Evolutionary conservation across 192 early-diverging fungal genomes (phyloP).

Genomic region (Entomortierella chlamydospora): DNA sequence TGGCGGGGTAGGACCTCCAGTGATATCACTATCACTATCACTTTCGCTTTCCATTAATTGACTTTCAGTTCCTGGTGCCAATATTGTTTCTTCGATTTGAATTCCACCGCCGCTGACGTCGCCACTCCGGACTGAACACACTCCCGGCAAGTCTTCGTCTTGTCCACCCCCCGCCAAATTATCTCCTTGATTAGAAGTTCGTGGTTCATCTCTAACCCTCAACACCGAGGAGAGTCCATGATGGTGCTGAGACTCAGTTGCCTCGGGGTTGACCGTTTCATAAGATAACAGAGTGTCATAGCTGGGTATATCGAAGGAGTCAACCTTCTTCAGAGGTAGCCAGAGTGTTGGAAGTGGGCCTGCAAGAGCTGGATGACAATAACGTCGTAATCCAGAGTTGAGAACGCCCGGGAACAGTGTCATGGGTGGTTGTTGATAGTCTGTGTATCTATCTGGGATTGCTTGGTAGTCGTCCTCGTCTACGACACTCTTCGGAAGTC

Average conservation of each 20-base stretch:
- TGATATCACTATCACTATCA: constrained; percentile 18
- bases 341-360: constrained; percentile 77
- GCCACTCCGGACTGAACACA: not conserved
- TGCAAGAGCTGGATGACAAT: constrained; percentile 73
- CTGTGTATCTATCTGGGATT: constrained; percentile 72
- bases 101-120: not conserved
- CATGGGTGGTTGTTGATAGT: constrained; percentile 80
- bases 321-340: constrained; percentile 68
- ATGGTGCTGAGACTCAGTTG: not conserved
- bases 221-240: not conserved
- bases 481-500: constrained; percentile 40
- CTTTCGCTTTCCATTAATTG: not conserved
- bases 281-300: not conserved
- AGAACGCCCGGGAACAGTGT: constrained; percentile 76
- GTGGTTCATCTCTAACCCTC: not conserved
- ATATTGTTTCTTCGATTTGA: not conserved
- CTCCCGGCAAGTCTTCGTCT: constrained; percentile 23
- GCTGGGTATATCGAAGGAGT: not conserved
- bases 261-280: not conserved
- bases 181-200: constrained; percentile 34
- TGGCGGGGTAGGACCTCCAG: constrained; percentile 18
- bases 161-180: constrained; percentile 49
- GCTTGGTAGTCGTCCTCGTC: constrained; percentile 76
- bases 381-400: constrained; percentile 77
- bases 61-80: not conserved